phyloP scores from a whole-genome alignment of 768 basidiomycete genomes.

The Phylloporus sp. region DNA sequence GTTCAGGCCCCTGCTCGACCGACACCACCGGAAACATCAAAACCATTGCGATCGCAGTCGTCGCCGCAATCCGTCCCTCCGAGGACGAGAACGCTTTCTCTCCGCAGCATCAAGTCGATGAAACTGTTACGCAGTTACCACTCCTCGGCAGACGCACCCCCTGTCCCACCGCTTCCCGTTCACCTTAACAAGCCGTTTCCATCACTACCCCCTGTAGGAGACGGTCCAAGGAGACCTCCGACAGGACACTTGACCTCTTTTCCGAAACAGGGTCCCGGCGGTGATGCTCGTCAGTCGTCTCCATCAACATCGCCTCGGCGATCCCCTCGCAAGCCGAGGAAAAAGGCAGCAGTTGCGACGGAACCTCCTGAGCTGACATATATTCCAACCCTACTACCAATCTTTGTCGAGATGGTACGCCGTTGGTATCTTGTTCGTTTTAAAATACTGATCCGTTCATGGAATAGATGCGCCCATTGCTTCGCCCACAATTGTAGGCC shows the following conservation, averaged over 20 bases:
- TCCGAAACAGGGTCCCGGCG: not conserved
- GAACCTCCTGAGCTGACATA: slow-evolving; percentile 74
- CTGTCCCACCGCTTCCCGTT: slow-evolving; percentile 37
- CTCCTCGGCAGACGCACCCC: slow-evolving; percentile 37
- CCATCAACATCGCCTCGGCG: slow-evolving; percentile 9
- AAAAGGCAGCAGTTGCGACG: slow-evolving; percentile 42
- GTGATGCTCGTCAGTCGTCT: not conserved
- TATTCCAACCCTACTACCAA: slow-evolving; percentile 77
- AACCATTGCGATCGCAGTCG: slow-evolving; percentile 5
- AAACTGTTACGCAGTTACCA: slow-evolving; percentile 20
- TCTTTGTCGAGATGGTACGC: slow-evolving; percentile 90
- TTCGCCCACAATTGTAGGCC: slow-evolving; percentile 16
- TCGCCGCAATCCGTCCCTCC: slow-evolving; percentile 4
- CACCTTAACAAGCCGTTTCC: slow-evolving; percentile 43
- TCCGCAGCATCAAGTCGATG: slow-evolving; percentile 47
- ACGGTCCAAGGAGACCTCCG: slow-evolving; percentile 17
- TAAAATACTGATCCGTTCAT: slow-evolving; percentile 3
- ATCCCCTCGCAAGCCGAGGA: slow-evolving; percentile 35
- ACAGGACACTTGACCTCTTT: slow-evolving; percentile 5
- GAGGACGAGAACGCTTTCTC: slow-evolving; percentile 39
- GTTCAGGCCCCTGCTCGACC: not conserved
- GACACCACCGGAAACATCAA: not conserved
- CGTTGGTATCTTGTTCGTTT: not conserved
- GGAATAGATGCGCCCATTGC: slow-evolving; percentile 36
- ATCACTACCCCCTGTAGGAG: slow-evolving; percentile 26